These are phyloP conservation scores for Telfairia occidentalis DNA, from an alignment of 331 rosid species.

Conservation along the genomic window DNA sequence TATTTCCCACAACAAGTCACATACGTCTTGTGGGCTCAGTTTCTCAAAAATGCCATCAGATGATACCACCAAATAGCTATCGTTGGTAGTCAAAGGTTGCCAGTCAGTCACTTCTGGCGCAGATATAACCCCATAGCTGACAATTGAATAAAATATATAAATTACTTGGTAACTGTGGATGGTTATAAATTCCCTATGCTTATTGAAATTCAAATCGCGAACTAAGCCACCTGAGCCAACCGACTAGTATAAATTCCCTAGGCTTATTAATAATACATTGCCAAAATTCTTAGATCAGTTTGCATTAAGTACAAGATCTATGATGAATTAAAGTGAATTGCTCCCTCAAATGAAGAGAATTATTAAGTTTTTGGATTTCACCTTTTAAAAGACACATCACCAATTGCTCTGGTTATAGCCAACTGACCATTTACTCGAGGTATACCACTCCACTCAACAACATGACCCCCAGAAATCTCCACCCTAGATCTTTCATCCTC, in stretches of 20 bases:
- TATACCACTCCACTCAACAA: slow-evolving; percentile 73
- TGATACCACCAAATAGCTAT: slow-evolving; percentile 84
- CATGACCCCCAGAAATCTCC: slow-evolving; percentile 90
- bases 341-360: neutral
- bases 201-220: no score
- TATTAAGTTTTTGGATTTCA: slow-evolving; percentile 22
- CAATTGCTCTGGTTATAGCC: slow-evolving; percentile 82
- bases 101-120: slow-evolving; percentile 92
- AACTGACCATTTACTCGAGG: slow-evolving; percentile 83
- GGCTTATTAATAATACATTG: neutral
- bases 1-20: slow-evolving; percentile 82
- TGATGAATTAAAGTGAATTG: neutral
- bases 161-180: neutral
- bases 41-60: slow-evolving; percentile 95
- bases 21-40: slow-evolving; percentile 71
- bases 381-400: slow-evolving; percentile 78
- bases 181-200: neutral
- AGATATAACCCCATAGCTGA: slow-evolving; percentile 75
- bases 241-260: no score
- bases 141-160: slow-evolving; percentile 8
- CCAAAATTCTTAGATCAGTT: neutral
- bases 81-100: slow-evolving; percentile 64
- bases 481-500: slow-evolving; percentile 78
- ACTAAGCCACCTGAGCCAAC: no score
- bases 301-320: neutral